Percentiles rank a stretch among this genome's conserved stretches.
These are phyloP conservation scores for Tricladium varicosporioides DNA, from an alignment of 2,329 filamentous ascomycete genomes.

Conservation along the genomic window DNA sequence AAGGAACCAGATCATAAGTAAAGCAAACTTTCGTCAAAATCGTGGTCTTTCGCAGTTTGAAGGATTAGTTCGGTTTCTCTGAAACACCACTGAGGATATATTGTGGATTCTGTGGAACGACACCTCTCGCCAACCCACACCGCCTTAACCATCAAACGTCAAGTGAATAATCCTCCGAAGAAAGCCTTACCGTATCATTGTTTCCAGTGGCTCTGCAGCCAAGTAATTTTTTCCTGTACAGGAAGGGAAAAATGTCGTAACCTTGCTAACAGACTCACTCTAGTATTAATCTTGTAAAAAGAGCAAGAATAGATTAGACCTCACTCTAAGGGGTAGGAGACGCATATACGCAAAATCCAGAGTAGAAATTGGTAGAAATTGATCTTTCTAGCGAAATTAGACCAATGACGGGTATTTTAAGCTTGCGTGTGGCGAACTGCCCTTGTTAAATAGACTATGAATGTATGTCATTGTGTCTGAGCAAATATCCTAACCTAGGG, in stretches of 20 bases:
- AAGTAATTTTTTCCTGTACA: background rate
- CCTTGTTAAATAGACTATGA: background rate
- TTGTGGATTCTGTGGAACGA: background rate
- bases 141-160: background rate
- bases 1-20: too few species aligned
- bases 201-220: background rate
- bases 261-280: too few species aligned
- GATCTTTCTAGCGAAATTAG: background rate
- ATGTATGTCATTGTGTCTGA: background rate
- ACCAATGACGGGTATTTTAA: background rate
- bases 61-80: background rate
- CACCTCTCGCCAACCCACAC: background rate
- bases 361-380: background rate
- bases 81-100: background rate
- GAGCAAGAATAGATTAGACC: background rate
- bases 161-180: background rate
- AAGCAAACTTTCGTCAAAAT: too few species aligned
- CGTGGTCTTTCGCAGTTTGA: background rate
- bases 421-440: background rate
- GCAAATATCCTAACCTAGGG: background rate
- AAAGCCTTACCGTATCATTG: background rate
- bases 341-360: background rate
- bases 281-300: background rate
- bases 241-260: too few species aligned
- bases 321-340: background rate